Evolutionary conservation across 768 basidiomycete species (phyloP).

Genomic region (Xerocomellus chrysenteron): DNA sequence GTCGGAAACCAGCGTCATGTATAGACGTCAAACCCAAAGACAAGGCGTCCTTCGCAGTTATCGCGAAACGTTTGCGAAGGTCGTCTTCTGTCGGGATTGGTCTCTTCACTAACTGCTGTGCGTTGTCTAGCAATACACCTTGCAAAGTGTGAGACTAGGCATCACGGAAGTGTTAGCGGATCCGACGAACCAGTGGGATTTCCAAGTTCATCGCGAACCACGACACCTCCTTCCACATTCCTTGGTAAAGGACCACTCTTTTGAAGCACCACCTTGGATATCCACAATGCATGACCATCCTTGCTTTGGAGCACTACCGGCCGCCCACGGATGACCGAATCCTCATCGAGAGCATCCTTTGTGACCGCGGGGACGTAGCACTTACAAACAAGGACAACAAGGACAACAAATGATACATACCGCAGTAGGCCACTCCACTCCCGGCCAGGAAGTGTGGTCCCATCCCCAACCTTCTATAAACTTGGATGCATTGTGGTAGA

Average conservation of each 20-base stretch:
- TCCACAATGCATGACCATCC: conserved; percentile 89
- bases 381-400: background rate
- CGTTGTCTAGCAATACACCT: conserved; percentile 86
- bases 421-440: conserved; percentile 61
- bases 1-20: conserved; percentile 80
- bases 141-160: conserved; percentile 3
- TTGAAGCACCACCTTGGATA: conserved; percentile 62
- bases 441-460: conserved; percentile 83
- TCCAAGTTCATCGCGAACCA: conserved; percentile 65
- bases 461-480: conserved; percentile 84
- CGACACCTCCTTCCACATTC: conserved; percentile 74
- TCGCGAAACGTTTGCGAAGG: conserved; percentile 57
- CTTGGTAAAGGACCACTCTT: conserved; percentile 62
- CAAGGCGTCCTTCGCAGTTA: conserved; percentile 66
- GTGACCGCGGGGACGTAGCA: background rate
- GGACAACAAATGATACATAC: conserved; percentile 40
- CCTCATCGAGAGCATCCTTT: conserved; percentile 70
- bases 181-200: conserved; percentile 61
- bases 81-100: conserved; percentile 65
- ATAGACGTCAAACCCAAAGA: conserved; percentile 75
- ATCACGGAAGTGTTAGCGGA: background rate
- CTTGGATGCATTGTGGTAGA: conserved; percentile 53
- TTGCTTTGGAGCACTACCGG: conserved; percentile 80
- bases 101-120: conserved; percentile 68
- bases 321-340: conserved; percentile 64